Conservation (phyloP, 352 stramenopile species). For the Pythium rishiriense region DNA sequence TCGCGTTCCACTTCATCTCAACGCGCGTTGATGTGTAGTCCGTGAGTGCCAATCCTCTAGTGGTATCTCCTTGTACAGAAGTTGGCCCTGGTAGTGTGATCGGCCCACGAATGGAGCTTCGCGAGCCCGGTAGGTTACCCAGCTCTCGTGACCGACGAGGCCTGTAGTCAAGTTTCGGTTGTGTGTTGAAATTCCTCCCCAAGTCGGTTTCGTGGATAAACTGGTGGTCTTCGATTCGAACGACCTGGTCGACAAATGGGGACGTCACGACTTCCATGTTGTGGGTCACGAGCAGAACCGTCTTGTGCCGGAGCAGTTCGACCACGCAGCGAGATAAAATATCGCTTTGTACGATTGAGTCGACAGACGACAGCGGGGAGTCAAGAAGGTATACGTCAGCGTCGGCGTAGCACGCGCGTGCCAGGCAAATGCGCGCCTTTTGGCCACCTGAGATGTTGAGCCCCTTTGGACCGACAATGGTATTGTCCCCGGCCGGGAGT, state of each 20-base stretch:
- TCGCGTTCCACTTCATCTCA: conserved; percentile 14
- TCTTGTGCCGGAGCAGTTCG: conserved; percentile 34
- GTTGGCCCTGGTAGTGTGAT: not conserved
- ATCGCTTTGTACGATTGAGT: conserved; percentile 90
- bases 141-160: not conserved
- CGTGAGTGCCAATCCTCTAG: not conserved
- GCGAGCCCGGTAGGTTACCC: conserved; percentile 4
- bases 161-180: conserved; percentile 17
- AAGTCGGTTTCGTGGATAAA: conserved; percentile 24
- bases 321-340: conserved; percentile 57
- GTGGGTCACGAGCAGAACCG: conserved; percentile 89
- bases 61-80: not conserved
- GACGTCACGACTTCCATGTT: conserved; percentile 45
- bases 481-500: conserved; percentile 81
- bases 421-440: conserved; percentile 63
- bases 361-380: conserved; percentile 87
- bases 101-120: not conserved
- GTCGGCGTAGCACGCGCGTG: conserved; percentile 53
- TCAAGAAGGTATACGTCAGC: conserved; percentile 82
- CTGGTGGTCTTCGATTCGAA: conserved; percentile 26
- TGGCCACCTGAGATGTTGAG: conserved; percentile 92
- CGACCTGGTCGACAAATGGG: conserved; percentile 28
- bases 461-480: conserved; percentile 92
- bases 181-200: conserved; percentile 3
- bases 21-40: conserved; percentile 9